phyloP scores from a whole-genome alignment of 495 filamentous ascomycete genomes.

The Xylaria telfairii region DNA sequence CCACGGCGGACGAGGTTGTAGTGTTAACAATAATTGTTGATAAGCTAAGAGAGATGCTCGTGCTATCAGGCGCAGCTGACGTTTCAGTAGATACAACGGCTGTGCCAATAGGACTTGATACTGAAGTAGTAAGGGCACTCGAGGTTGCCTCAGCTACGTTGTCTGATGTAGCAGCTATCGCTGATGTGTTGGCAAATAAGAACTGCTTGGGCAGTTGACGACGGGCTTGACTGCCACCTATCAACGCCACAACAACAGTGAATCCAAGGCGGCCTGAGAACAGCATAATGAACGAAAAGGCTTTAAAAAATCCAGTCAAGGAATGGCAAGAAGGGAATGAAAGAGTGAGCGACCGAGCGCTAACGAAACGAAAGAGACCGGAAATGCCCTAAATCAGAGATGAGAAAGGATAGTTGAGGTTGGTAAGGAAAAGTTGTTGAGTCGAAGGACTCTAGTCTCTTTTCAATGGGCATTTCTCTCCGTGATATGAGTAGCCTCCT shows the following conservation, averaged over 20 bases:
- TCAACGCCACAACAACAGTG: not conserved
- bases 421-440: not conserved
- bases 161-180: not conserved
- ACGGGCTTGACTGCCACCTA: constrained; percentile 6
- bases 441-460: not conserved
- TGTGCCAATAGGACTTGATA: not conserved
- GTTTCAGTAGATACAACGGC: not conserved
- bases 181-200: constrained; percentile 10
- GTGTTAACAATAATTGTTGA: not conserved
- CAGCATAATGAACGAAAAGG: constrained; percentile 15
- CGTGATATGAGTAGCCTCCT: not conserved
- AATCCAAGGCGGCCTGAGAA: not conserved
- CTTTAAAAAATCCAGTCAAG: not conserved
- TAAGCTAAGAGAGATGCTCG: not conserved
- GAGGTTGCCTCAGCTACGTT: not conserved
- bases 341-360: constrained; percentile 21
- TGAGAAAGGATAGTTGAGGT: not conserved
- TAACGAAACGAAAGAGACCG: not conserved
- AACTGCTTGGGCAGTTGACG: constrained; percentile 1
- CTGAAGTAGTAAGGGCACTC: not conserved
- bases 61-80: not conserved
- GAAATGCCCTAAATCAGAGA: not conserved
- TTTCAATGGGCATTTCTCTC: not conserved
- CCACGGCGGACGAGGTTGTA: not conserved
- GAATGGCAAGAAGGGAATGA: constrained; percentile 17